Evolutionary conservation across 2,329 filamentous ascomycete genomes (phyloP), one percentile per base, ranked within the genome.

Genomic region (Calonectria ilicicola): DNA sequence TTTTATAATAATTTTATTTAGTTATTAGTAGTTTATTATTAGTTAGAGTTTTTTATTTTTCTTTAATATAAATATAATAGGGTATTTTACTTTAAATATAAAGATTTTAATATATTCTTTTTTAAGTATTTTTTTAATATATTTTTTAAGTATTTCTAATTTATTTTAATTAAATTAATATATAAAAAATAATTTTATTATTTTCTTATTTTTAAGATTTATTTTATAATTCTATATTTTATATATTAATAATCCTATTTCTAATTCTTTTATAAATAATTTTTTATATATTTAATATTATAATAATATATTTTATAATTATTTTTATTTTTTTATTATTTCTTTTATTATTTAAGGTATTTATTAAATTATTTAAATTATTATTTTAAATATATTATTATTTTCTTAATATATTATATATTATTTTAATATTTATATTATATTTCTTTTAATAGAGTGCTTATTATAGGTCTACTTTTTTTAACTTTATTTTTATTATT

Each of bases 41-140:
- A n/a, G n/a, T n/a, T n/a, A n/a, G n/a, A n/a, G n/a, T n/a, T n/a
- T n/a, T n/a, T n/a, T n/a, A n/a, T n/a, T n/a, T n/a, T n/a, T n/a
- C n/a, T n/a, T 21, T 72, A 42, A 83, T 79, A 58, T n/a, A 82
- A 58, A 6, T 56, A 73, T 70, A 82, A 67, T 19, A 71, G n/a
- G n/a, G 67, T 40, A 42, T 75, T 35, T 47, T 26, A 69, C 80
- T 74, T 63, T 83, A n/a, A n/a, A 82, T 29, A 78, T 72, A 10
- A 53, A 82, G 23, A 81, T 71, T 0, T 56, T 67, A 60, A 82
- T 83, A 12, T 83, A 62, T 26, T 42, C 26, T 49, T 51, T n/a
- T n/a, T n/a, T n/a, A n/a, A 15, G 51, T 81, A 83, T 56, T 83
- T 63, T 17, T 75, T 23, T 82, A 63, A 17, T 68, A 51, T 46